These are phyloP conservation scores for Stylonectria norvegica DNA, from an alignment of 2,329 filamentous ascomycete genomes.

Conservation along the genomic window DNA sequence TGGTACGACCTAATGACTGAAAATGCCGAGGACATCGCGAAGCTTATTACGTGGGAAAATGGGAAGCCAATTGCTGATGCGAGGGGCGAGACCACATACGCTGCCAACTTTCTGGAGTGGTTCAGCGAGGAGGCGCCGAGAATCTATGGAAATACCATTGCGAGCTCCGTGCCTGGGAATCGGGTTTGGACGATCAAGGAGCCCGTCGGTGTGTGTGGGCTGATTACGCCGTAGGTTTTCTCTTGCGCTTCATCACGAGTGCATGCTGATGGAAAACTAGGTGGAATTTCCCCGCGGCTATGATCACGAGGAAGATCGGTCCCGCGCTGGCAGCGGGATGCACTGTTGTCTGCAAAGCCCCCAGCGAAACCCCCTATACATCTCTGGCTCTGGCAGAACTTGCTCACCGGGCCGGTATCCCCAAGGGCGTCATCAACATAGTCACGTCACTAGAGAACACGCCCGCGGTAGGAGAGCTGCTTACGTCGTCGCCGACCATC, in stretches of 20 bases:
- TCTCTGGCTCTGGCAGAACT: constrained; percentile 84
- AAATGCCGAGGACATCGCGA: constrained; percentile 76
- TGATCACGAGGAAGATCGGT: constrained; percentile 69
- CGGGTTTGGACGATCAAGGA: constrained; percentile 77
- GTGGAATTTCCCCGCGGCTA: constrained; percentile 83
- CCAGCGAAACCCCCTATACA: constrained; percentile 88
- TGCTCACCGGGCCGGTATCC: constrained; percentile 80
- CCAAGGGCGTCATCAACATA: constrained; percentile 86
- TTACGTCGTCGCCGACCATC: constrained; percentile 70
- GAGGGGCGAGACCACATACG: constrained; percentile 68
- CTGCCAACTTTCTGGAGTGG: constrained; percentile 76
- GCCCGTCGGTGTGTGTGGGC: constrained; percentile 76
- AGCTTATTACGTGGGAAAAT: constrained; percentile 84
- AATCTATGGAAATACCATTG: constrained; percentile 71
- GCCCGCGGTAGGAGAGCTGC: constrained; percentile 67
- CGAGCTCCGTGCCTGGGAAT: constrained; percentile 66
- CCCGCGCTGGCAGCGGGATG: constrained; percentile 89
- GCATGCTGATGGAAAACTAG: constrained; percentile 28
- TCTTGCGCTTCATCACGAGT: background rate
- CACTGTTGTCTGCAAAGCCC: constrained; percentile 88
- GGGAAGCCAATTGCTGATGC: constrained; percentile 79
- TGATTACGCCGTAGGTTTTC: constrained; percentile 65
- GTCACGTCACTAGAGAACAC: constrained; percentile 80
- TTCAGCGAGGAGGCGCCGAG: constrained; percentile 76
- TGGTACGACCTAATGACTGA: constrained; percentile 81